Percentiles rank a stretch among this genome's conserved stretches.
phyloP scores from a whole-genome alignment of 352 stramenopile genomes.

The Globisporangium emineosum region DNA sequence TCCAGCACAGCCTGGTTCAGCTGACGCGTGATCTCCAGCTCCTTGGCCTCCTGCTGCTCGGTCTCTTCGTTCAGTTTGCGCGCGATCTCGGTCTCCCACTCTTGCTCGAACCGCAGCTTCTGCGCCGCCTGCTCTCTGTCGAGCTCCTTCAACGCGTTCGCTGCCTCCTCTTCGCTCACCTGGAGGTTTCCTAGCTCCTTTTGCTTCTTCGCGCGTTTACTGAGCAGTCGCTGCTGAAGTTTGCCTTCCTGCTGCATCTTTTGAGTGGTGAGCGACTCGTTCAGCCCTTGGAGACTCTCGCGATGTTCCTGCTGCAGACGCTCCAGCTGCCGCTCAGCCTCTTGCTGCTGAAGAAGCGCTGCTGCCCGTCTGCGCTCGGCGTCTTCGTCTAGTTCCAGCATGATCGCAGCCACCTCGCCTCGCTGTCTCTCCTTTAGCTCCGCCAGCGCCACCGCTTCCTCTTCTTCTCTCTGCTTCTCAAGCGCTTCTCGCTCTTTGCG shows the following conservation, averaged over 20 bases:
- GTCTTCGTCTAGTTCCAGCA: conserved; percentile 7
- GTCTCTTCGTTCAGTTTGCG: conserved; percentile 2
- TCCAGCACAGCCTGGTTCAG: conserved; percentile 23
- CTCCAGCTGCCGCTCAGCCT: conserved; percentile 36
- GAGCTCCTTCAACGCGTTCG: conserved; percentile 9
- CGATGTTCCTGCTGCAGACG: conserved; percentile 48
- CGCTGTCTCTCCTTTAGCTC: conserved; percentile 17
- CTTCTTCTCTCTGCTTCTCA: not conserved
- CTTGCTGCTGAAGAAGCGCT: conserved; percentile 26
- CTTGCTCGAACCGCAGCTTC: conserved; percentile 10
- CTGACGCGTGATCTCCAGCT: conserved; percentile 9
- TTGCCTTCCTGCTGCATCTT: conserved; percentile 36
- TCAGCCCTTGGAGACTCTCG: conserved; percentile 28
- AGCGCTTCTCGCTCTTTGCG: not conserved
- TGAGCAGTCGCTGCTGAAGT: conserved; percentile 46
- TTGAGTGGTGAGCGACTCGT: conserved; percentile 30
- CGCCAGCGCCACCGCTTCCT: conserved; percentile 5
- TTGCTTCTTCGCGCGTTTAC: conserved; percentile 22
- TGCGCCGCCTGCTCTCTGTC: conserved; percentile 13
- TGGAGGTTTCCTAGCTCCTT: conserved; percentile 9
- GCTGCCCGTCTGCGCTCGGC: conserved; percentile 22
- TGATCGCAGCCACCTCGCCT: conserved; percentile 18
- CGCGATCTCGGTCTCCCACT: conserved; percentile 11
- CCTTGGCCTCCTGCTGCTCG: conserved; percentile 7
- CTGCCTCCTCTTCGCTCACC: not conserved